Percentiles rank a stretch among this genome's conserved stretches.
phyloP scores from a whole-genome alignment of 495 filamentous ascomycete genomes.

The Penicillium daleae region DNA sequence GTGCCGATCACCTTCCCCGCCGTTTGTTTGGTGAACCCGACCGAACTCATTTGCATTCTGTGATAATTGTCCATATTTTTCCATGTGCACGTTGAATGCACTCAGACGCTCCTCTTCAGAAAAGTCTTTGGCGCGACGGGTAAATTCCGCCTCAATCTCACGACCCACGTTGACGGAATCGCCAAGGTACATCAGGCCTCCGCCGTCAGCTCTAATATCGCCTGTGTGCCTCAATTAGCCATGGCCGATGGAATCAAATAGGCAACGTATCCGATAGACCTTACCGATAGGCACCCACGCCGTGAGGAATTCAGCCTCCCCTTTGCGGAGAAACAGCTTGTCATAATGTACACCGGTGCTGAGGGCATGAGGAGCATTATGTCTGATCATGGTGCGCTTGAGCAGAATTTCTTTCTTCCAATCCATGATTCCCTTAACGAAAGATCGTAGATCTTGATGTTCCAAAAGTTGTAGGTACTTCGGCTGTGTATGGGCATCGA shows the following conservation, averaged over 20 bases:
- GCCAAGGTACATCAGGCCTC: slow-evolving; percentile 11
- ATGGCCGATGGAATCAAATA: not conserved
- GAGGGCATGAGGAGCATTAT: not conserved
- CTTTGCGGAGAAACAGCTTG: slow-evolving; percentile 6
- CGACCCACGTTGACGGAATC: slow-evolving; percentile 1
- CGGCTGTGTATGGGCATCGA: not conserved
- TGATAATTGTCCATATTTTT: not conserved
- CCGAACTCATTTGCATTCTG: slow-evolving; percentile 1
- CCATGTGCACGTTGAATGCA: slow-evolving; percentile 9
- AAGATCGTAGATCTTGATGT: not conserved
- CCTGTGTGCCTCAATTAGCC: slow-evolving; percentile 3
- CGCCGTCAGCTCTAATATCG: slow-evolving; percentile 5
- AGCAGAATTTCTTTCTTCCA: not conserved
- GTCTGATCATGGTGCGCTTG: slow-evolving; percentile 1
- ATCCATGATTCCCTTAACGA: not conserved
- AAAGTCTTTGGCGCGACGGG: slow-evolving; percentile 2
- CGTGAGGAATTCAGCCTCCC: slow-evolving; percentile 7
- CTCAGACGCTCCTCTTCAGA: slow-evolving; percentile 3
- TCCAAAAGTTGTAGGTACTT: not conserved
- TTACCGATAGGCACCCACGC: slow-evolving; percentile 12
- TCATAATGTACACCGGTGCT: slow-evolving; percentile 10
- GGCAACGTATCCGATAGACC: not conserved
- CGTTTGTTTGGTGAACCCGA: not conserved
- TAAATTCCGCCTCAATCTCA: slow-evolving; percentile 6
- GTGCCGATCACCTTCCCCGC: not conserved